phyloP scores from a whole-genome alignment of 768 basidiomycete genomes.

The Xerocomus spinulosus region DNA sequence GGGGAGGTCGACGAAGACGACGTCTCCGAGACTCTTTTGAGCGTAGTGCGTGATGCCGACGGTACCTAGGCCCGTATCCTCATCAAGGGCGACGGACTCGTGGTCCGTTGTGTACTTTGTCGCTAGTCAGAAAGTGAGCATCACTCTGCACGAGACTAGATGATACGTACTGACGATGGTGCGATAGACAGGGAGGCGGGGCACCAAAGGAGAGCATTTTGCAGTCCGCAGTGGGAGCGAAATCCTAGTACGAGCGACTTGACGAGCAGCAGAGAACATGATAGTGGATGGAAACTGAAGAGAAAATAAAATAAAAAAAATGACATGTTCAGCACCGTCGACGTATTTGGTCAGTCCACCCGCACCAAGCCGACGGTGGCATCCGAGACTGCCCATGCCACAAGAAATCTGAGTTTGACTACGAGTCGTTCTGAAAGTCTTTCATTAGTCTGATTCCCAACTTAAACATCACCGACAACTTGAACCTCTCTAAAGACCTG shows the following conservation, averaged over 20 bases:
- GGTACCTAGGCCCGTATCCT: slow-evolving; percentile 68
- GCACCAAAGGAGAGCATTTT: background rate
- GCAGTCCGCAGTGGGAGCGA: slow-evolving; percentile 4
- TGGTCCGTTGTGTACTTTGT: slow-evolving; percentile 85
- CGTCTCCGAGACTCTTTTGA: slow-evolving; percentile 87
- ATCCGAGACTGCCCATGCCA: background rate
- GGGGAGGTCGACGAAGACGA: slow-evolving; percentile 95
- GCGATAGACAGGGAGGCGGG: slow-evolving; percentile 12
- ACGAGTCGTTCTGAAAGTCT: too few species aligned
- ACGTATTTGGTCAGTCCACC: slow-evolving; percentile 18
- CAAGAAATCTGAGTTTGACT: too few species aligned
- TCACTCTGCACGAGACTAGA: background rate
- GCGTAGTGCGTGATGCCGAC: slow-evolving; percentile 91
- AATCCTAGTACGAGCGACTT: slow-evolving; percentile 11
- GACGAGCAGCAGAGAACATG: slow-evolving; percentile 19
- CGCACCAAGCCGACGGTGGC: slow-evolving; percentile 10
- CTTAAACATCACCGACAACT: too few species aligned
- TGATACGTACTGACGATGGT: slow-evolving; percentile 25
- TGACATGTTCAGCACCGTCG: too few species aligned
- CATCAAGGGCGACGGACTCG: slow-evolving; percentile 80
- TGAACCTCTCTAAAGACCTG: too few species aligned
- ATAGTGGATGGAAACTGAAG: background rate
- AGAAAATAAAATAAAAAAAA: background rate
- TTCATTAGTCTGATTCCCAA: too few species aligned
- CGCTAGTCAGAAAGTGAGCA: slow-evolving; percentile 37